Evolutionary conservation across 225 moss, liverwort and hornwort genomes (phyloP).

Genomic region (Thuidium tamariscinum): DNA sequence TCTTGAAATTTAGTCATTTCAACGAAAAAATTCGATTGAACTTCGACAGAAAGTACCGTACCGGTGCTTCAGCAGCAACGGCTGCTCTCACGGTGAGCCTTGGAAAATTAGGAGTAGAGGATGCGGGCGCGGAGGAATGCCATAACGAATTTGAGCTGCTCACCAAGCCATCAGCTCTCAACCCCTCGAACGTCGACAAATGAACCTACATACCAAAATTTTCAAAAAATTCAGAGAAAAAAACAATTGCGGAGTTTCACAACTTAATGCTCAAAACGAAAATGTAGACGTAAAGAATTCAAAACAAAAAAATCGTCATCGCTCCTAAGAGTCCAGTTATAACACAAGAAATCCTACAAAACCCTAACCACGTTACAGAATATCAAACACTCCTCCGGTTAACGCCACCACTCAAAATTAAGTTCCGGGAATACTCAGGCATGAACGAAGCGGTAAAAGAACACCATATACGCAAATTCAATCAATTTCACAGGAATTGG

Average conservation of each 20-base stretch:
- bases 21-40: background rate
- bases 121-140: background rate
- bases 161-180: slow-evolving; percentile 15
- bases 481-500: background rate
- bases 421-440: background rate
- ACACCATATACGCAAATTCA: background rate
- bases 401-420: background rate
- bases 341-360: background rate
- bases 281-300: background rate
- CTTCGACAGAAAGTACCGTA: background rate
- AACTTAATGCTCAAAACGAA: background rate
- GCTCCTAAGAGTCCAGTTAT: background rate
- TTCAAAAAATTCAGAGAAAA: background rate
- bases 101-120: background rate
- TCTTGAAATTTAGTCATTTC: background rate
- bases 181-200: slow-evolving; percentile 28
- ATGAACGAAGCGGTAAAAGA: background rate
- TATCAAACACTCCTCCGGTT: background rate
- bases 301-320: background rate
- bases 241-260: background rate
- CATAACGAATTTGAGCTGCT: slow-evolving; percentile 4
- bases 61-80: slow-evolving; percentile 7
- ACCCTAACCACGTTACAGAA: background rate
- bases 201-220: background rate
- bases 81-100: slow-evolving; percentile 15